A percentile compares a stretch with the other conserved stretches of the same genome.
Conservation (phyloP, 768 basidiomycete species). For the Boletus coccyginus region DNA sequence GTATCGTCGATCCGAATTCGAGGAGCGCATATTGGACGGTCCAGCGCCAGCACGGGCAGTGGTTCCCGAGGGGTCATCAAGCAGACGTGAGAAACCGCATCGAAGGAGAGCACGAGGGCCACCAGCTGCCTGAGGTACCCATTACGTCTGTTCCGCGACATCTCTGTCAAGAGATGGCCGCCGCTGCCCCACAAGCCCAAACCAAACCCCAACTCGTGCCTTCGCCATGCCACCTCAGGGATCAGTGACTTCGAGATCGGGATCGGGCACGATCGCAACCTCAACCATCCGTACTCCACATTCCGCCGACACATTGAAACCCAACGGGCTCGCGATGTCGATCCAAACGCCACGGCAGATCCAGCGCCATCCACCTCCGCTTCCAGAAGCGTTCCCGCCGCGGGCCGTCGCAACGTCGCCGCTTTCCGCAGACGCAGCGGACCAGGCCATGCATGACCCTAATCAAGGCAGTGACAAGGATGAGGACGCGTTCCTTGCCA, state of each 20-base stretch:
- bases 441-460: background rate
- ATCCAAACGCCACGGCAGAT: slow-evolving; percentile 34
- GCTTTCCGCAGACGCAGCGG: slow-evolving; percentile 4
- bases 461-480: slow-evolving; percentile 24
- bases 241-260: background rate
- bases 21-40: slow-evolving; percentile 39
- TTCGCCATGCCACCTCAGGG: background rate
- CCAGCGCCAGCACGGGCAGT: background rate
- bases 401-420: slow-evolving; percentile 7
- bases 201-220: background rate
- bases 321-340: slow-evolving; percentile 32
- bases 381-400: slow-evolving; percentile 1
- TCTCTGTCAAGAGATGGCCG: slow-evolving; percentile 30
- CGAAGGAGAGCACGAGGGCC: slow-evolving; percentile 18
- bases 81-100: background rate
- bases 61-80: background rate
- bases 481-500: slow-evolving; percentile 50
- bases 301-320: background rate
- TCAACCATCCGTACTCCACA: background rate
- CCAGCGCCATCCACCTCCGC: slow-evolving; percentile 25
- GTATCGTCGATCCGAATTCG: slow-evolving; percentile 69
- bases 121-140: slow-evolving; percentile 9
- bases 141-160: slow-evolving; percentile 41
- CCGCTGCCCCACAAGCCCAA: slow-evolving; percentile 7
- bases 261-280: background rate